Evolutionary conservation across 257 asterid species (phyloP), one percentile per base, ranked within the genome.

Genomic region (Scutellaria galericulata): DNA sequence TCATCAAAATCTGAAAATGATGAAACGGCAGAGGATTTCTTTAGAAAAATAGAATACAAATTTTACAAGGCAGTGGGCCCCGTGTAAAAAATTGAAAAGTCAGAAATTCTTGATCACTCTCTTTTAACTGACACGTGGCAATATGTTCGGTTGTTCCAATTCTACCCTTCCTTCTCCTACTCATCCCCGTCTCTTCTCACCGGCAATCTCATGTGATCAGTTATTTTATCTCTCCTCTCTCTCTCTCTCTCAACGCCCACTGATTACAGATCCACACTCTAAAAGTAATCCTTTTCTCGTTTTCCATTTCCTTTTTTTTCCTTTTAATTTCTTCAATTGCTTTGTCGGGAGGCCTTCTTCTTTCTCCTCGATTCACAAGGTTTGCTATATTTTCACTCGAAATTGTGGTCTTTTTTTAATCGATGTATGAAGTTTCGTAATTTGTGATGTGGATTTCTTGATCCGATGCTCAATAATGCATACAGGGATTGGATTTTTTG

Each of bases 101-200:
- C 71, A 55, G 63, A 70, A 74, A 52, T 66, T 76, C 80, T 80
- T 77, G 77, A 80, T 71, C 64, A 27, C 70, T 72, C 77, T 74
- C 60, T 68, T 1, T 53, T 14, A 31, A 64, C 61, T n/a, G 85
- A 73, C 96, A 82, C 87, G 89, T 88, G 89, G 73, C 86, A 42
- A n/a, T 47, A 47, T 5, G 5, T 3, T 2, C 0, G 0, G 18
- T 62, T 58, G 50, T 89, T 76, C 83, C 96, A 7, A 35, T 6
- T 41, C 0, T 81, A 50, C 86, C 98, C 96, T 87, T 85, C 85
- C 88, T 67, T 88, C 91, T 77, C 82, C 90, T 84, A 88, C 81
- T 83, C 92, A 60, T 56, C 83, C 92, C 84, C 87, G 89, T 83
- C 89, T 85, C 96, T 75, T 77, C 76, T 63, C 77, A 65, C 82